Base-by-base conservation (phyloP, 306 rosid species). In the Ochetophila trinervis region DNA sequence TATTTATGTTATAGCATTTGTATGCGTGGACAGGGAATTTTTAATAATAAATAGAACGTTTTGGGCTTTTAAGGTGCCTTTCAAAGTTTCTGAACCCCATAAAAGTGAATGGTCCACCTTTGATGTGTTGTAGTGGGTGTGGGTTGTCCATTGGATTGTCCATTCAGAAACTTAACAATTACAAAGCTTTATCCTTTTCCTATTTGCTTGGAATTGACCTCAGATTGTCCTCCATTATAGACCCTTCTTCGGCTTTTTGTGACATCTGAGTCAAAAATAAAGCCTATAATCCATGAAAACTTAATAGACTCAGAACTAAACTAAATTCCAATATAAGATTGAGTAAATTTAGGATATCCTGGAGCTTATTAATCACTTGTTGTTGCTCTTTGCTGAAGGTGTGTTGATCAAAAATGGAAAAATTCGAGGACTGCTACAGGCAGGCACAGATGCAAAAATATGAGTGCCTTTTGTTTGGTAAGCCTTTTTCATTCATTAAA, bases 401-500 rank as follows among this genome's bases (percentile, higher is more conserved):
- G 54, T 56, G 67, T 20, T 82, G 54, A 65, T 64, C 53, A 49
- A 52, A 83, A 78, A 92, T 92, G 98, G 98, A 84, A 27, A 27
- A 27, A 79, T 87, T 77, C 63, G 86, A 83, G 53, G 63, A 69
- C 49, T 66, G 72, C 21, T 85, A 72, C 74, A 80, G 87, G 68
- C 92, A 85, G 44, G 74, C 79, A 57, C 87, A 82, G 76, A 87
- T 87, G 70, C 82, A 83, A 49, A 89, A 86, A 79, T 87, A 79
- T 70, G 99, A 93, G 23, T 90, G 97, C 57, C 96, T 93, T 78
- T 87, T 93, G 3, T 93, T 93, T 73, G 96, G 99, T 93, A 72
- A 76, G 77, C 60, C 70, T 51, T 59, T 40, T 35, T 35, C 21
- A n/a, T 9, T 36, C 9, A 2, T 45, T 65, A 17, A 54, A 68